phyloP scores from a whole-genome alignment of 352 stramenopile species.

The Phytophthora agathidicida region DNA sequence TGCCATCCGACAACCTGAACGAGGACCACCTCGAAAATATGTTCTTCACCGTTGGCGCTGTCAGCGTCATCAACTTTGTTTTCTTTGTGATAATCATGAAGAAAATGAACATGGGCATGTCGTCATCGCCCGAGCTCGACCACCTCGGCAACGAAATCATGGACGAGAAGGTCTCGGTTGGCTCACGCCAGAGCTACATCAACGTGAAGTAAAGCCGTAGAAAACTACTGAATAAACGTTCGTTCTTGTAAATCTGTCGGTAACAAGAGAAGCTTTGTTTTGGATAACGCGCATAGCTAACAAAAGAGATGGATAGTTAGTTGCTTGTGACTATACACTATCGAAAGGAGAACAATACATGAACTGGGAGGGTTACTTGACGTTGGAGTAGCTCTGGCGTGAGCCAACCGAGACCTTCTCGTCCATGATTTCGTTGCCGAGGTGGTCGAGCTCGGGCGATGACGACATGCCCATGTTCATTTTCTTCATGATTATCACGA shows the following conservation, averaged over 20 bases:
- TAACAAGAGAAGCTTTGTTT: no score
- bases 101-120: conserved; percentile 63
- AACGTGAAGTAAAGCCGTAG: conserved; percentile 25
- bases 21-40: conserved; percentile 64
- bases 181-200: conserved; percentile 10
- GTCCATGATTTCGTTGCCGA: conserved; percentile 21
- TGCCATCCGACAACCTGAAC: conserved; percentile 59
- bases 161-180: conserved; percentile 21
- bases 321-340: not conserved
- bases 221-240: no score
- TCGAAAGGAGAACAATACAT: not conserved
- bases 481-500: conserved; percentile 50
- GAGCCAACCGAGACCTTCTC: conserved; percentile 19
- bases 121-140: conserved; percentile 21
- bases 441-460: conserved; percentile 16
- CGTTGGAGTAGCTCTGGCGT: conserved; percentile 13
- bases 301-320: not conserved
- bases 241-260: no score
- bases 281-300: no score
- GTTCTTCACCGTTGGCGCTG: conserved; percentile 59
- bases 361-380: conserved; percentile 9
- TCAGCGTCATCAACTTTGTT: conserved; percentile 60
- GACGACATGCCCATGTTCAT: conserved; percentile 59
- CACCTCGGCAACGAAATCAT: conserved; percentile 19
- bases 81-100: conserved; percentile 52